Base-by-base conservation (phyloP, 495 filamentous ascomycete species). In the Aspergillus asperescens region DNA sequence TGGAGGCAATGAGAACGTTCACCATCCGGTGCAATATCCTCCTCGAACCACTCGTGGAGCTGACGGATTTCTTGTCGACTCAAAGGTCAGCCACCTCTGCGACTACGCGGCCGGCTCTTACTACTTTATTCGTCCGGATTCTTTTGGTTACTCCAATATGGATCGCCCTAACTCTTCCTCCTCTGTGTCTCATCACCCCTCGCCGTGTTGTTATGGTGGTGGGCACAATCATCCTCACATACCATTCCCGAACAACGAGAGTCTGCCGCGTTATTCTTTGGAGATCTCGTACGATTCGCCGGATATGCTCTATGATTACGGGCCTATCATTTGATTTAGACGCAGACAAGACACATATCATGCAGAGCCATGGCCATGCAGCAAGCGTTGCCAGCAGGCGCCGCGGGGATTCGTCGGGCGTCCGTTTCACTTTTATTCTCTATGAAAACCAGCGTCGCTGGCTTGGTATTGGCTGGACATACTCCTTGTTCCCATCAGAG, bases 401-500 rank as follows among this genome's bases (percentile, higher is more conserved):
- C 13, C 69, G 76, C 20, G 72, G 75, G 25, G 71, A 83, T 29
- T 80, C 83, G 16, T 75, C 86, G 0, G 90, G 90, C 8, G 87
- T 99, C 4, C 84, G 87, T 8, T 97, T 99, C 64, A 97, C 93
- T 0, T 99, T 99, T 56, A 86, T 91, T 43, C 77, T 97, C 2
- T 97, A 88, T 61, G 93, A 99, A 63, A 99, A 99, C 56, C 92
- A 99, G 67, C 84, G 93, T 20, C 82, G 93, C 32, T 99, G 93
- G 93, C 67, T 97, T 10, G 94, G 90, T 2, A 75, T 97, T 16
- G 93, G 93, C 3, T 99, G 93, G 93, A 97, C 94, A 0, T 84
- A 84, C 10, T 93, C 85, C 5, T 69, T 97, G 28, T 87, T 98
- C 55, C 82, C 88, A 0, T 88, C 96, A 56, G 93, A 99, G 62